Evolutionary conservation across 352 stramenopile species (phyloP).

Genomic region (Globisporangium recalcitrans): DNA sequence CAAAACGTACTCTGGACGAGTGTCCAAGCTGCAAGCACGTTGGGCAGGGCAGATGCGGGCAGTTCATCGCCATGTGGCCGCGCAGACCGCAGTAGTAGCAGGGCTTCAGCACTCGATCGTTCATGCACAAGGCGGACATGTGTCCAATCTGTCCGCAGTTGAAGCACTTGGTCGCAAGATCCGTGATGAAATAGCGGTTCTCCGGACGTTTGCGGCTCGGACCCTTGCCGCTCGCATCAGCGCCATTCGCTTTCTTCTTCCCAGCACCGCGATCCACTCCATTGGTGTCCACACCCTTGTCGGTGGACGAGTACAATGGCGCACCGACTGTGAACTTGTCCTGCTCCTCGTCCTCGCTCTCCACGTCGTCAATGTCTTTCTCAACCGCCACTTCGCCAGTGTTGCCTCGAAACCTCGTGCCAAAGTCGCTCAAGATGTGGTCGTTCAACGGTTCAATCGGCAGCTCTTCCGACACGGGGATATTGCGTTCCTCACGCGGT

Average conservation of each 20-base stretch:
- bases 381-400: slow-evolving; percentile 45
- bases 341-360: slow-evolving; percentile 25
- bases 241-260: slow-evolving; percentile 19
- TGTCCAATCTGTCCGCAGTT: slow-evolving; percentile 79
- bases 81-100: slow-evolving; percentile 80
- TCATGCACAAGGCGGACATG: slow-evolving; percentile 70
- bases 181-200: slow-evolving; percentile 77
- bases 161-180: slow-evolving; percentile 81
- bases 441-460: slow-evolving; percentile 79
- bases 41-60: slow-evolving; percentile 60
- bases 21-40: slow-evolving; percentile 69
- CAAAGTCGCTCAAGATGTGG: slow-evolving; percentile 80
- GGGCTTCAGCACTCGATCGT: slow-evolving; percentile 58
- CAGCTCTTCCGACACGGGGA: slow-evolving; percentile 50
- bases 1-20: slow-evolving; percentile 41
- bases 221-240: slow-evolving; percentile 11
- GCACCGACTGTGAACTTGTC: slow-evolving; percentile 41
- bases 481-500: slow-evolving; percentile 43
- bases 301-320: slow-evolving; percentile 34
- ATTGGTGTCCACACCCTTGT: slow-evolving; percentile 14
- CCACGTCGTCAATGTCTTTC: slow-evolving; percentile 29
- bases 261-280: slow-evolving; percentile 14
- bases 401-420: slow-evolving; percentile 53
- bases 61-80: slow-evolving; percentile 63
- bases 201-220: slow-evolving; percentile 49